phyloP scores from a whole-genome alignment of 768 basidiomycete species.

The Guyanaporus albipodus region DNA sequence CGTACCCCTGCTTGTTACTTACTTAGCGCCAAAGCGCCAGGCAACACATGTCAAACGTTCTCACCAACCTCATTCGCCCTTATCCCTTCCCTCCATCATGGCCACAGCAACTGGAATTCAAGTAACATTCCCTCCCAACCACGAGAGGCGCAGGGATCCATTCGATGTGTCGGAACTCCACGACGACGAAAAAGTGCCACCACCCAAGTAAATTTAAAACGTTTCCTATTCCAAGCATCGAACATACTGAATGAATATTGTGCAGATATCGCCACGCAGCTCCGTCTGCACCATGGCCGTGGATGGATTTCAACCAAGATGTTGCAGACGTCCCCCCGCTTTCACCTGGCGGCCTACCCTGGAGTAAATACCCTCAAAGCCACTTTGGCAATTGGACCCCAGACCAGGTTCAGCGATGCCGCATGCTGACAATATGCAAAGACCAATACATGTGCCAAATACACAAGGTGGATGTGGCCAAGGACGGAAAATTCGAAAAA shows the following conservation, averaged over 20 bases:
- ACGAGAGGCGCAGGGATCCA: not conserved
- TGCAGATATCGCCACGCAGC: conserved; percentile 35
- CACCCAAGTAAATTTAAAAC: conserved; percentile 20
- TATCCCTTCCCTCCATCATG: conserved; percentile 7
- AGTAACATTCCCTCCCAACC: conserved; percentile 1
- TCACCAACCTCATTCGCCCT: not conserved
- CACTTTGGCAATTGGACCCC: conserved; percentile 55
- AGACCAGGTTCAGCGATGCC: conserved; percentile 36
- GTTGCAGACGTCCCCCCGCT: conserved; percentile 8
- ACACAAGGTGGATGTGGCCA: conserved; percentile 21
- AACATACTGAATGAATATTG: conserved; percentile 19
- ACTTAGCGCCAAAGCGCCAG: conserved; percentile 2
- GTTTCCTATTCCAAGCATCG: not conserved
- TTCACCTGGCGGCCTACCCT: conserved; percentile 9
- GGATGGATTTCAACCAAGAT: conserved; percentile 35
- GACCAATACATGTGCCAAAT: conserved; percentile 13
- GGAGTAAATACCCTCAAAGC: conserved; percentile 46
- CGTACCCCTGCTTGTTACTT: not conserved
- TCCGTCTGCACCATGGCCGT: conserved; percentile 42
- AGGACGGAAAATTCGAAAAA: conserved; percentile 16
- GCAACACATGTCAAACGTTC: conserved; percentile 4
- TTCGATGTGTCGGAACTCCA: conserved; percentile 14
- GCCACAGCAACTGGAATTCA: conserved; percentile 5
- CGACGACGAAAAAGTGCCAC: conserved; percentile 14
- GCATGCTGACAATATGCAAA: conserved; percentile 28